Percentiles rank a stretch among this genome's conserved stretches.
These are phyloP conservation scores for Oryza longistaminata DNA, from an alignment of 176 grass and related monocot species.

Conservation along the genomic window DNA sequence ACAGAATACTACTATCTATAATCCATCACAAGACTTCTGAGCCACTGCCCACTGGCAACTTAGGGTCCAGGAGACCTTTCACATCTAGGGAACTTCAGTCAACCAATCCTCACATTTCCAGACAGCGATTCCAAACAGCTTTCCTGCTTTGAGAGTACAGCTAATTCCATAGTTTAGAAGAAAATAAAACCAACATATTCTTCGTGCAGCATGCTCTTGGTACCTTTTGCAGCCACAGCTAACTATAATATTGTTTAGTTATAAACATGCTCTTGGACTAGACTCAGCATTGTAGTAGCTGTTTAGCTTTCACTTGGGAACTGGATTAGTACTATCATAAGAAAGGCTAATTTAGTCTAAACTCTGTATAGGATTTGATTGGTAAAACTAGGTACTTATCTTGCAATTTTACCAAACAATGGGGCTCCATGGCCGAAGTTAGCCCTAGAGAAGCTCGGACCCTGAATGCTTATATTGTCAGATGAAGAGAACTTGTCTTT, in stretches of 20 bases:
- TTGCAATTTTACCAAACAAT: background rate
- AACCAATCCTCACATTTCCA: no score
- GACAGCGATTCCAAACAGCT: no score
- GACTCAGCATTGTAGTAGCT: background rate
- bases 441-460: background rate
- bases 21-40: no score
- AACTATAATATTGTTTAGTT: background rate
- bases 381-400: background rate
- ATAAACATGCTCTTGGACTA: background rate
- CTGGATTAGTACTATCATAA: background rate
- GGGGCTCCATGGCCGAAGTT: background rate
- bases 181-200: background rate
- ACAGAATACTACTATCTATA: no score
- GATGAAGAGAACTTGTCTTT: background rate
- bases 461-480: background rate
- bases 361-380: background rate
- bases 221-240: background rate
- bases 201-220: background rate
- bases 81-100: no score
- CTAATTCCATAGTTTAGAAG: background rate
- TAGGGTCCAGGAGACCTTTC: no score
- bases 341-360: background rate
- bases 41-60: no score
- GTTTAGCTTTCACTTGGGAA: background rate
- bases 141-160: no score